phyloP scores from a whole-genome alignment of 2,329 filamentous ascomycete species.

The Hypoxylon sp. region DNA sequence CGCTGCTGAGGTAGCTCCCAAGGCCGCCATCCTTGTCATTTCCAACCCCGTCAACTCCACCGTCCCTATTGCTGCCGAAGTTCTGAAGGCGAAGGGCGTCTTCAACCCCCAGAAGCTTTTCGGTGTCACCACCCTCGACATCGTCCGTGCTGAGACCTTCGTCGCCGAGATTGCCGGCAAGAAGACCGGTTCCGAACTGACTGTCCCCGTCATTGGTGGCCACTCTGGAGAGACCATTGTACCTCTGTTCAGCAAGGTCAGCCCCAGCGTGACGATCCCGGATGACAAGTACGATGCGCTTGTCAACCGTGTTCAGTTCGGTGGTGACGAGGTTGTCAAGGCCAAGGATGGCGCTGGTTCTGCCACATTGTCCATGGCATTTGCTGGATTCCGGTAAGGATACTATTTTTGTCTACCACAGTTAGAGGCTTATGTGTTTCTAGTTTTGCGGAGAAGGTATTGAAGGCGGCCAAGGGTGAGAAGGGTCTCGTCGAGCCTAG shows the following conservation, averaged over 20 bases:
- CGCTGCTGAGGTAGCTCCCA: slow-evolving; percentile 88
- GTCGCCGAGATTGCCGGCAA: slow-evolving; percentile 87
- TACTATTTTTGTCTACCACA: neutral
- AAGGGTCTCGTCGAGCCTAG: slow-evolving; percentile 94
- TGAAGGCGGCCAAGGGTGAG: slow-evolving; percentile 90
- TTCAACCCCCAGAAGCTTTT: slow-evolving; percentile 98
- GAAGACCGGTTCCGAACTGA: slow-evolving; percentile 84
- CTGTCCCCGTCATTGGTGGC: slow-evolving; percentile 92
- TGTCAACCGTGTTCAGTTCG: slow-evolving; percentile 96
- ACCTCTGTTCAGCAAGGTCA: slow-evolving; percentile 93
- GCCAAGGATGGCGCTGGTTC: slow-evolving; percentile 93
- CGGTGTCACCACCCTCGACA: slow-evolving; percentile 98
- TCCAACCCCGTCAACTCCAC: slow-evolving; percentile 99
- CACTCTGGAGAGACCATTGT: slow-evolving; percentile 99
- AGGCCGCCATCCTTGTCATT: slow-evolving; percentile 96
- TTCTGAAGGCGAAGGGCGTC: slow-evolving; percentile 91
- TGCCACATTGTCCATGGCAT: slow-evolving; percentile 94
- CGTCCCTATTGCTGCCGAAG: slow-evolving; percentile 96
- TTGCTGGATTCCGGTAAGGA: slow-evolving; percentile 88
- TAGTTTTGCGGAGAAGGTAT: slow-evolving; percentile 93
- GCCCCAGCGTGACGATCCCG: slow-evolving; percentile 84
- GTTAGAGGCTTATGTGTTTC: slow-evolving; percentile 35
- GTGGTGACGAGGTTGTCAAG: slow-evolving; percentile 96
- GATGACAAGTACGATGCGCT: slow-evolving; percentile 91
- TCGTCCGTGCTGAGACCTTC: slow-evolving; percentile 98